Conservation (phyloP, 371 early-diverging fungal species). For the Rhizomucor miehei region DNA sequence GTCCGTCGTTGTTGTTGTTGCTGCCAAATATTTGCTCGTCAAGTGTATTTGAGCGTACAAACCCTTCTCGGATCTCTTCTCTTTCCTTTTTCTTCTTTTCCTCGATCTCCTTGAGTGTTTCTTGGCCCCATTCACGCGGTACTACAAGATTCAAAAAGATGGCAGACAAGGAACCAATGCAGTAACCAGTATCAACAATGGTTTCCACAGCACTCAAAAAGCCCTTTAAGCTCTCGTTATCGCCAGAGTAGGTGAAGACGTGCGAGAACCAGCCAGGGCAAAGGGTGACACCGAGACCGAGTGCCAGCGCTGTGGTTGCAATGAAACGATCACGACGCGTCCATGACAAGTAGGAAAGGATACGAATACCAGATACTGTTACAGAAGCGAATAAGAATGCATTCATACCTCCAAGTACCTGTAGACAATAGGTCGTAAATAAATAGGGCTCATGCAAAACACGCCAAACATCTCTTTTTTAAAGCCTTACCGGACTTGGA, state of each 20-base stretch:
- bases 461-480: background rate
- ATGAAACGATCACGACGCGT: constrained; percentile 67
- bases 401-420: constrained; percentile 55
- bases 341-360: constrained; percentile 59
- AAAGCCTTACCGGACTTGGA: constrained; percentile 40
- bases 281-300: constrained; percentile 58
- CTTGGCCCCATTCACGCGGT: constrained; percentile 41
- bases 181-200: constrained; percentile 55
- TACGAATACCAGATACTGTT: constrained; percentile 63
- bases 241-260: constrained; percentile 54
- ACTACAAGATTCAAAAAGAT: constrained; percentile 52
- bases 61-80: constrained; percentile 39
- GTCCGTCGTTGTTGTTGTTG: constrained; percentile 6
- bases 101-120: constrained; percentile 31
- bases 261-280: constrained; percentile 51
- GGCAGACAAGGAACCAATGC: constrained; percentile 50
- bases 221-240: constrained; percentile 42
- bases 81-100: constrained; percentile 23
- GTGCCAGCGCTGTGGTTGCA: constrained; percentile 40
- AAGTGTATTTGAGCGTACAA: constrained; percentile 16
- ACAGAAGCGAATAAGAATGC: constrained; percentile 62
- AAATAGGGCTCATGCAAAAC: too few relatives aligned
- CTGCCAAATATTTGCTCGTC: constrained; percentile 12
- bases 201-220: constrained; percentile 55
- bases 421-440: background rate